Percentiles rank a stretch among this genome's conserved stretches.
Evolutionary conservation across 805 yeast species (phyloP).

Genomic region (Suhomyces sp.): DNA sequence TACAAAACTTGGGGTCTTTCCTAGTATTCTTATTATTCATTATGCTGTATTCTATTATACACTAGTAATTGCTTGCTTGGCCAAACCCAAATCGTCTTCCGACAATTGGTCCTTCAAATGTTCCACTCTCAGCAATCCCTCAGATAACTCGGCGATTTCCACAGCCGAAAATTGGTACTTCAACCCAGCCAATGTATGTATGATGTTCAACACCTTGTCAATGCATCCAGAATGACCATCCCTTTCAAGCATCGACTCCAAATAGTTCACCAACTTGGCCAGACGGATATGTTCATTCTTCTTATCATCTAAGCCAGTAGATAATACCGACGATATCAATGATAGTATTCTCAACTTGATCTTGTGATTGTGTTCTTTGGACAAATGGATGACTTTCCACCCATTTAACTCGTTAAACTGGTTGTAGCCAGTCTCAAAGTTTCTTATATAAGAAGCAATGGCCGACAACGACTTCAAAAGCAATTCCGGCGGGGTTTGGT

Average conservation of each 20-base stretch:
- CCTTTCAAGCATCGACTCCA: constrained; percentile 28
- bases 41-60: neutral
- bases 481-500: constrained; percentile 26
- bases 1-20: too few relatives aligned
- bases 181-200: constrained; percentile 42
- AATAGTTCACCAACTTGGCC: constrained; percentile 28
- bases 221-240: constrained; percentile 47
- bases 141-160: constrained; percentile 38
- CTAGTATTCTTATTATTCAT: neutral
- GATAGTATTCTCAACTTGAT: constrained; percentile 54
- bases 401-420: constrained; percentile 60
- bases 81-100: constrained; percentile 49
- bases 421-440: constrained; percentile 54
- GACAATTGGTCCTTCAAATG: constrained; percentile 48
- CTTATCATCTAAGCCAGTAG: constrained; percentile 47
- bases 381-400: constrained; percentile 48
- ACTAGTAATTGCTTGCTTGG: constrained; percentile 40
- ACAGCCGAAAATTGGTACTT: constrained; percentile 44
- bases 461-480: constrained; percentile 74
- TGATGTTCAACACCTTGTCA: constrained; percentile 54
- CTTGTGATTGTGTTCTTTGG: constrained; percentile 34
- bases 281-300: constrained; percentile 38
- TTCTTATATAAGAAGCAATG: constrained; percentile 67
- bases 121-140: constrained; percentile 38
- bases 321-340: constrained; percentile 55